Evolutionary conservation across 805 yeast species (phyloP).

Genomic region (Suhomyces emberorum): DNA sequence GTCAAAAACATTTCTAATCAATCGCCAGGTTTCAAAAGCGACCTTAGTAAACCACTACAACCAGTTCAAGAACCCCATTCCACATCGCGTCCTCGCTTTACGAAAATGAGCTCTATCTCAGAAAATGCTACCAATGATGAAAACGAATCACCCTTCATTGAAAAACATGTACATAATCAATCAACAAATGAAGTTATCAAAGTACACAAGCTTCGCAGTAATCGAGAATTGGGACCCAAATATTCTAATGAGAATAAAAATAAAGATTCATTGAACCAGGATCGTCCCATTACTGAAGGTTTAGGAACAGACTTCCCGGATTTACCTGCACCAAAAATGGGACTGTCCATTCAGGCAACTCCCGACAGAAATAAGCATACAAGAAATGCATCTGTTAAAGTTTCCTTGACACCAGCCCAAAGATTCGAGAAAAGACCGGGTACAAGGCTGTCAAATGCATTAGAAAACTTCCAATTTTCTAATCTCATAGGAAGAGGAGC

Average conservation of each 20-base stretch:
- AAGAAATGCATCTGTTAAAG: constrained; percentile 32
- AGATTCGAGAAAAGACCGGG: constrained; percentile 44
- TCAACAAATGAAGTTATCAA: background rate
- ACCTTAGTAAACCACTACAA: background rate
- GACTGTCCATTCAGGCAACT: background rate
- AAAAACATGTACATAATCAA: constrained; percentile 5
- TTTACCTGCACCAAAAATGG: background rate
- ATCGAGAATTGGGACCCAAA: background rate
- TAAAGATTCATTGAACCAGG: background rate
- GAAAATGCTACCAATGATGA: constrained; percentile 10
- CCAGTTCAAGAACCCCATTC: background rate
- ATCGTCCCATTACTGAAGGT: background rate
- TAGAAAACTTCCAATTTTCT: constrained; percentile 49
- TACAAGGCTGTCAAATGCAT: constrained; percentile 35
- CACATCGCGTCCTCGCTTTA: background rate
- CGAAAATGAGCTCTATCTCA: constrained; percentile 4
- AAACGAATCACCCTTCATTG: constrained; percentile 19
- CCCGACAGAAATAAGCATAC: constrained; percentile 10
- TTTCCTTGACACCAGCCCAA: constrained; percentile 52
- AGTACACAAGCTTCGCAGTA: constrained; percentile 5
- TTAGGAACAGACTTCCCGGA: background rate
- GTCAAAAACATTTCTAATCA: background rate
- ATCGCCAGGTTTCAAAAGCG: background rate
- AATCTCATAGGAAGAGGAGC: constrained; percentile 87
- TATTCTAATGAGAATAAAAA: background rate